These are phyloP conservation scores for Cardamine resedifolia DNA, from an alignment of 345 rosid genomes.

Conservation along the genomic window DNA sequence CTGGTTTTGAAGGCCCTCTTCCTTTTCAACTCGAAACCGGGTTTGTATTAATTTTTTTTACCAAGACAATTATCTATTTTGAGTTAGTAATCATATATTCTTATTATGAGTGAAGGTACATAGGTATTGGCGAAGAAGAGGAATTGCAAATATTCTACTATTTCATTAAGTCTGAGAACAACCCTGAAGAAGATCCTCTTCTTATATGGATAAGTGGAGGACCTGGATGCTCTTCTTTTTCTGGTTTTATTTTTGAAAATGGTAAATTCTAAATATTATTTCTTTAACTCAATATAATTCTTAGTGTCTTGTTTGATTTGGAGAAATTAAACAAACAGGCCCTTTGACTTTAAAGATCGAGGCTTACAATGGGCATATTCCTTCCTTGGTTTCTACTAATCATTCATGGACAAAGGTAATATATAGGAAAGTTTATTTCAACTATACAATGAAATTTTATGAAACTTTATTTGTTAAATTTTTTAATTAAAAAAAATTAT, in stretches of 20 bases:
- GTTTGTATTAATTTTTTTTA: slow-evolving; percentile 19
- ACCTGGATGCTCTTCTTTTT: slow-evolving; percentile 40
- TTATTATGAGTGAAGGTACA: slow-evolving; percentile 27
- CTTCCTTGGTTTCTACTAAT: slow-evolving; percentile 50
- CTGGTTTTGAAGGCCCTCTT: slow-evolving; percentile 46
- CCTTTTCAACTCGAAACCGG: slow-evolving; percentile 59
- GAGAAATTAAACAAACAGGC: slow-evolving; percentile 33
- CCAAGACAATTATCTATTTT: background rate
- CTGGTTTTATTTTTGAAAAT: slow-evolving; percentile 15
- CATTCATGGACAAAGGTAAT: slow-evolving; percentile 66
- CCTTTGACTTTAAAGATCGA: slow-evolving; percentile 44
- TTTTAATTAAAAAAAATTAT: no score
- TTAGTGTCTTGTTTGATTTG: background rate
- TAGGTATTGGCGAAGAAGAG: slow-evolving; percentile 30
- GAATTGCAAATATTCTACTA: slow-evolving; percentile 33
- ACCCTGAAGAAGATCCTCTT: slow-evolving; percentile 40
- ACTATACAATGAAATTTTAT: no score
- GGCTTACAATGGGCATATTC: slow-evolving; percentile 59
- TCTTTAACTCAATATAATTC: background rate
- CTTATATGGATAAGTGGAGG: slow-evolving; percentile 41
- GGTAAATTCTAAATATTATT: slow-evolving; percentile 11
- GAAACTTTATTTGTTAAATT: no score
- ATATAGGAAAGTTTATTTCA: no score
- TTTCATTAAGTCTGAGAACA: slow-evolving; percentile 38
- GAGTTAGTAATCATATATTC: background rate